Evolutionary conservation across 1,139 yeast species (phyloP).

Genomic region (Eremothecium gossypii): DNA sequence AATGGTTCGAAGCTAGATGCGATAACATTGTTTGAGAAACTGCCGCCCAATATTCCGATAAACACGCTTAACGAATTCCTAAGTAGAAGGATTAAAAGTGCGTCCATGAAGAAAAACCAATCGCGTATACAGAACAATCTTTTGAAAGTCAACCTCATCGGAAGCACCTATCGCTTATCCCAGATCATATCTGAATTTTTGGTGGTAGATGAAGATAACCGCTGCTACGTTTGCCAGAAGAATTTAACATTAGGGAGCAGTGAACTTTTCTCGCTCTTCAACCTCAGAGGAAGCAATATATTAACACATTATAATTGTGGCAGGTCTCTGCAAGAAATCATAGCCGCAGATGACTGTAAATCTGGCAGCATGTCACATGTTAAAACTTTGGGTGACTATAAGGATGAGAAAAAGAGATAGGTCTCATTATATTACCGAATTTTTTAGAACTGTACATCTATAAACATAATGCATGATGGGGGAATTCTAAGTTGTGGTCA

Average conservation of each 20-base stretch:
- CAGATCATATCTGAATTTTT: conserved; percentile 12
- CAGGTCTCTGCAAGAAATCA: conserved; percentile 13
- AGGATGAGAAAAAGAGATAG: not conserved
- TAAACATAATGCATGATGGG: not conserved
- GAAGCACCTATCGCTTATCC: conserved; percentile 14
- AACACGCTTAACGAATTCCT: conserved; percentile 13
- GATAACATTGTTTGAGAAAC: conserved; percentile 10
- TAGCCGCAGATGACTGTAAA: not conserved
- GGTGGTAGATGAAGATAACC: conserved; percentile 17
- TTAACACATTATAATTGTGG: conserved; percentile 23
- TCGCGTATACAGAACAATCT: conserved; percentile 16
- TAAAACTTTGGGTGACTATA: not conserved
- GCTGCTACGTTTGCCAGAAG: conserved; percentile 24
- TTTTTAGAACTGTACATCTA: not conserved
- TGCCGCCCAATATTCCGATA: conserved; percentile 18
- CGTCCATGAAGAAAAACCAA: conserved; percentile 13
- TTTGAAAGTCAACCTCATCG: conserved; percentile 21
- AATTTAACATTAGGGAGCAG: conserved; percentile 12
- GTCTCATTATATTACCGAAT: no score
- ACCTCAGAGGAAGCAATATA: conserved; percentile 12
- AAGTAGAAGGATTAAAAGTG: conserved; percentile 13
- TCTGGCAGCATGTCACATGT: not conserved
- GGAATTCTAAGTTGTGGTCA: conserved; percentile 26
- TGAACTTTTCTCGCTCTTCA: conserved; percentile 19
- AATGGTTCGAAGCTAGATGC: conserved; percentile 17